Evolutionary conservation across 2,329 filamentous ascomycete genomes (phyloP), one percentile per base, ranked within the genome.

Genomic region (Penicillium aurantiogriseum): DNA sequence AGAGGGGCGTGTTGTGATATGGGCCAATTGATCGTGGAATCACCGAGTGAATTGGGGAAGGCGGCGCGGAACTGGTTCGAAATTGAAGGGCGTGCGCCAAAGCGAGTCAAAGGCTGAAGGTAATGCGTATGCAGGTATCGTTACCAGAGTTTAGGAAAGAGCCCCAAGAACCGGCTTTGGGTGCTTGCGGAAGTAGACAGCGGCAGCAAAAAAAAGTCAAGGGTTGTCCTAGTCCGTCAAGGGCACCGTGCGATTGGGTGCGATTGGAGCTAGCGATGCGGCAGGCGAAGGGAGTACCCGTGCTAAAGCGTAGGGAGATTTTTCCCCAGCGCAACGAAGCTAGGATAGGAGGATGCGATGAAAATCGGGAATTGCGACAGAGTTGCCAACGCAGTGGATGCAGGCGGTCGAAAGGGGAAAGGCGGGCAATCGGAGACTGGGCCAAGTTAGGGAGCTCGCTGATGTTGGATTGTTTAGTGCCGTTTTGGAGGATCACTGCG

Each of bases 341-440:
- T 51, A 51, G 51, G 50, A 51, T 57, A 53, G 56, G 56, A 55
- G 47, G 52, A 67, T 67, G 65, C 61, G 67, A 68, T 63, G 60
- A 63, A 60, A 62, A 69, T 64, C 61, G 65, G 58, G 58, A 63
- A 59, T 67, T 65, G 65, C 69, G 68, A 71, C 69, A 71, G 25
- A 52, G 33, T 67, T 71, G 71, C 69, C 71, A 72, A 61, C 69
- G 64, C 68, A 72, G 67, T 67, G 57, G 45, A 72, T 72, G 71
- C 71, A 74, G 63, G 65, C 61, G 67, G 64, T 72, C 71, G 57
- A 72, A 74, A 71, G 56, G 44, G 71, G 71, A 69, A 69, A 61
- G 63, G 59, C 58, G 61, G 68, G 58, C 58, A 70, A 67, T 72
- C 66, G 66, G 67, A 59, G 68, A 67, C 64, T 64, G 67, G 62